These are phyloP conservation scores for Sisymbrium altissimum DNA, from an alignment of 345 rosid species.

Conservation along the genomic window DNA sequence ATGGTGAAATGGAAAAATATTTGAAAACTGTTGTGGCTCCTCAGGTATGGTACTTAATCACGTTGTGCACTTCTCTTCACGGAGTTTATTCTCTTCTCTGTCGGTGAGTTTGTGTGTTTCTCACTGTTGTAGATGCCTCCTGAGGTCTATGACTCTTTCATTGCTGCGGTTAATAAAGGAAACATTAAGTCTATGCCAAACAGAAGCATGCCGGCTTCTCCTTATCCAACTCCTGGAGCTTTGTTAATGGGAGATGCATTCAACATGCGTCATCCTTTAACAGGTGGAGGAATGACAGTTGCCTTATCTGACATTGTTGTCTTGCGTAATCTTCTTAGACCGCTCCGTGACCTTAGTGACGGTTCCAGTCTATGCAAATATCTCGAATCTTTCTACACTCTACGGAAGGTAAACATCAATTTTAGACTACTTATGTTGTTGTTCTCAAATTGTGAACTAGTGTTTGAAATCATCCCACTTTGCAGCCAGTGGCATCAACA, in stretches of 20 bases:
- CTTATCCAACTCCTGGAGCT: slow-evolving; percentile 48
- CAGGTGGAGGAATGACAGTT: slow-evolving; percentile 54
- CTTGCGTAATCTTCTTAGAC: slow-evolving; percentile 43
- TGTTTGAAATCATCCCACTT: not conserved
- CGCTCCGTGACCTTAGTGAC: slow-evolving; percentile 38
- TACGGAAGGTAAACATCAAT: slow-evolving; percentile 42
- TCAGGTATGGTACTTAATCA: slow-evolving; percentile 31
- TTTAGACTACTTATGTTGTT: not conserved
- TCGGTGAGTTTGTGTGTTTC: not conserved
- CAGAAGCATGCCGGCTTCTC: slow-evolving; percentile 53
- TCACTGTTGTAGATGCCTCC: slow-evolving; percentile 38
- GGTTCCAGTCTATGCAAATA: slow-evolving; percentile 45
- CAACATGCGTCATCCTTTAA: slow-evolving; percentile 54
- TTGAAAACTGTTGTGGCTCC: slow-evolving; percentile 46
- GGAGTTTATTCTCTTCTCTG: not conserved
- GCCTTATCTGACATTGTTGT: slow-evolving; percentile 51
- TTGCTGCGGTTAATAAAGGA: slow-evolving; percentile 45
- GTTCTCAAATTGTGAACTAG: not conserved
- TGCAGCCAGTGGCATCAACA: slow-evolving; percentile 50
- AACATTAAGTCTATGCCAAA: slow-evolving; percentile 49
- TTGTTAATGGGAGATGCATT: slow-evolving; percentile 52
- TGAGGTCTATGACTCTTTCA: slow-evolving; percentile 40
- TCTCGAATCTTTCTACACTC: slow-evolving; percentile 49
- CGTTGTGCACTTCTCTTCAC: not conserved
- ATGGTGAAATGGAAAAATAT: slow-evolving; percentile 45